phyloP scores from a whole-genome alignment of 2,329 filamentous ascomycete genomes.

The Colletotrichum sansevieriae region DNA sequence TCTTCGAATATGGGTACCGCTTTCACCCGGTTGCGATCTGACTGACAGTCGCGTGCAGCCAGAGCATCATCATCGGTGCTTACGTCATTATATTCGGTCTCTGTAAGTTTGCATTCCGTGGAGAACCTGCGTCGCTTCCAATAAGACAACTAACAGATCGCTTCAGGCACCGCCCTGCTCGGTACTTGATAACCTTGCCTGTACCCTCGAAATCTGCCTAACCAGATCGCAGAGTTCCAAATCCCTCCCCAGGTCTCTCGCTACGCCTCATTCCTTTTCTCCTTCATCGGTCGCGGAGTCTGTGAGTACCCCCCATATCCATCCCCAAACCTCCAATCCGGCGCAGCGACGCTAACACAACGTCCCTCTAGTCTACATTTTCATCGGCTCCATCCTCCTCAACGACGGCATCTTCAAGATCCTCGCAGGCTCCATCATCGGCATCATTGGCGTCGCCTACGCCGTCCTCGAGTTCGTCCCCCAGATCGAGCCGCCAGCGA shows the following conservation, averaged over 20 bases:
- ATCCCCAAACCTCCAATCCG: not conserved
- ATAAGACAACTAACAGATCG: conserved; percentile 42
- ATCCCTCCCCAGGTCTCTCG: conserved; percentile 92
- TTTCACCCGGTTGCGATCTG: conserved; percentile 46
- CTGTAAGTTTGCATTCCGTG: conserved; percentile 64
- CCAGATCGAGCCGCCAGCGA: conserved; percentile 82
- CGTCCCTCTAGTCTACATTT: conserved; percentile 84
- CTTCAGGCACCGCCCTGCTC: conserved; percentile 75
- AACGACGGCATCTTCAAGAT: conserved; percentile 75
- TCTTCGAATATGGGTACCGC: not conserved
- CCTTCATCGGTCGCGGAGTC: conserved; percentile 92
- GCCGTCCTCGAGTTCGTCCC: conserved; percentile 80
- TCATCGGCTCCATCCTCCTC: conserved; percentile 88
- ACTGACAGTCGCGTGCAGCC: conserved; percentile 58
- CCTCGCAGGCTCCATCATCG: conserved; percentile 83
- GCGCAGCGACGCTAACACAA: conserved; percentile 26
- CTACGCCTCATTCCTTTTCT: conserved; percentile 98
- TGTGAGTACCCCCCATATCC: conserved; percentile 70
- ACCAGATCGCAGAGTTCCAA: conserved; percentile 78
- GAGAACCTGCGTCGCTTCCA: not conserved
- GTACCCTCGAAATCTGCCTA: conserved; percentile 6
- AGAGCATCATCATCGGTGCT: conserved; percentile 81
- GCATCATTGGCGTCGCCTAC: conserved; percentile 83
- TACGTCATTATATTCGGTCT: conserved; percentile 95
- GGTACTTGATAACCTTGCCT: conserved; percentile 53